phyloP scores from a whole-genome alignment of 148 eudicot species.

The Oxyria digyna region DNA sequence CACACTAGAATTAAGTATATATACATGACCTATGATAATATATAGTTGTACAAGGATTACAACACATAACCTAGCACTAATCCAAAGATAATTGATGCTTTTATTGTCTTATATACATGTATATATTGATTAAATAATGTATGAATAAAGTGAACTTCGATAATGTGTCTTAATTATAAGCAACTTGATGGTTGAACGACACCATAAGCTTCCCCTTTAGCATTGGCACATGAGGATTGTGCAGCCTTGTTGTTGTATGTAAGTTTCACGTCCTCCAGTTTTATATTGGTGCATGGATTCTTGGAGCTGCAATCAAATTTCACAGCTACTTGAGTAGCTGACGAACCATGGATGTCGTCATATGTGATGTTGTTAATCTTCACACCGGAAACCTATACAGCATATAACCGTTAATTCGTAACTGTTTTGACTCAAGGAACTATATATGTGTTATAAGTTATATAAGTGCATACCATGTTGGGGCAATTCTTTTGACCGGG shows the following conservation, averaged over 20 bases:
- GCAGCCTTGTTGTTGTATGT: not conserved
- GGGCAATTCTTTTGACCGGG: conserved; percentile 13
- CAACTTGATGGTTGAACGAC: not conserved
- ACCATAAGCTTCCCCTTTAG: not conserved
- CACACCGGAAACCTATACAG: not conserved
- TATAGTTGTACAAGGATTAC: too few species aligned
- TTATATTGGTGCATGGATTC: not conserved
- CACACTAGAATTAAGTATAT: too few species aligned
- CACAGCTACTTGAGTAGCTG: not conserved
- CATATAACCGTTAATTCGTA: not conserved
- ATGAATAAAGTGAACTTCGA: too few species aligned
- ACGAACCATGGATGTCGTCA: not conserved
- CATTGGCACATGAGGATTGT: not conserved
- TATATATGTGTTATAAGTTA: too few species aligned
- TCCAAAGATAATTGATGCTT: too few species aligned
- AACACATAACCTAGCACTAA: too few species aligned
- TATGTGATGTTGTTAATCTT: not conserved
- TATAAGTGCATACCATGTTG: not conserved
- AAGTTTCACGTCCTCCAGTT: not conserved
- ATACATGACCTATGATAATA: too few species aligned
- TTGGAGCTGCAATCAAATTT: conserved; percentile 6
- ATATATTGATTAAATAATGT: too few species aligned
- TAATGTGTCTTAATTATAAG: not conserved
- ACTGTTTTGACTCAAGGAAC: not conserved
- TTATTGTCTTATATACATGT: too few species aligned